These are phyloP conservation scores for Rubia balearica DNA, from an alignment of 305 asterid genomes.

Conservation along the genomic window DNA sequence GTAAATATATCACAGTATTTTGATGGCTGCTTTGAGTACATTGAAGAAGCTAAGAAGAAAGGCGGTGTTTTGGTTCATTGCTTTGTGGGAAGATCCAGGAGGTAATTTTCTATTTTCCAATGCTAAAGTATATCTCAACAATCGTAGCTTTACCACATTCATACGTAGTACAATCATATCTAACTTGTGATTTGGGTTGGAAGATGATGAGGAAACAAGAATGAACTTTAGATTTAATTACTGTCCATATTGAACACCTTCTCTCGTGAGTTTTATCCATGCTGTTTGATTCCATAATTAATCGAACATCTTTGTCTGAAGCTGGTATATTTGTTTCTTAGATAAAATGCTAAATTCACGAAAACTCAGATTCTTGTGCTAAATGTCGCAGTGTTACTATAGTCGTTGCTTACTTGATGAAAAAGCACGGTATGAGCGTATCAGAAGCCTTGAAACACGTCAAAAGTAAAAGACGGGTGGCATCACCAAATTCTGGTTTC, in stretches of 20 bases:
- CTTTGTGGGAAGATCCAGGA: constrained; percentile 76
- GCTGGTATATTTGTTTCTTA: not conserved
- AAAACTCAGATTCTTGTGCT: constrained; percentile 11
- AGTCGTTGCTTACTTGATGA: constrained; percentile 70
- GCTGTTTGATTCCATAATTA: not conserved
- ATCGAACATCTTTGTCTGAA: constrained; percentile 4
- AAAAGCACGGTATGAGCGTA: constrained; percentile 51
- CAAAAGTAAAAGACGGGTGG: constrained; percentile 44
- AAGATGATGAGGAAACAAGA: not conserved
- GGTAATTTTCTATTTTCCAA: constrained; percentile 24
- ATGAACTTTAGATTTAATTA: not conserved
- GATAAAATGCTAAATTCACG: not conserved
- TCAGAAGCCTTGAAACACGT: constrained; percentile 54
- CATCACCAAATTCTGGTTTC: constrained; percentile 70
- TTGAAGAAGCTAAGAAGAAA: constrained; percentile 55
- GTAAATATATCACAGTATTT: constrained; percentile 43
- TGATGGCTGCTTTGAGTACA: constrained; percentile 65
- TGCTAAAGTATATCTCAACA: not conserved
- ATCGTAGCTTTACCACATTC: not conserved
- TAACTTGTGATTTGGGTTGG: not conserved
- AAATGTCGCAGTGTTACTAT: constrained; percentile 52
- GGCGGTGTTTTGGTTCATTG: constrained; percentile 78
- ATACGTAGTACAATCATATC: not conserved
- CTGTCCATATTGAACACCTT: not conserved
- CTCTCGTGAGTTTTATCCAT: not conserved